Evolutionary conservation across 2,329 filamentous ascomycete species (phyloP).

Genomic region (Colletotrichum plurivorum): DNA sequence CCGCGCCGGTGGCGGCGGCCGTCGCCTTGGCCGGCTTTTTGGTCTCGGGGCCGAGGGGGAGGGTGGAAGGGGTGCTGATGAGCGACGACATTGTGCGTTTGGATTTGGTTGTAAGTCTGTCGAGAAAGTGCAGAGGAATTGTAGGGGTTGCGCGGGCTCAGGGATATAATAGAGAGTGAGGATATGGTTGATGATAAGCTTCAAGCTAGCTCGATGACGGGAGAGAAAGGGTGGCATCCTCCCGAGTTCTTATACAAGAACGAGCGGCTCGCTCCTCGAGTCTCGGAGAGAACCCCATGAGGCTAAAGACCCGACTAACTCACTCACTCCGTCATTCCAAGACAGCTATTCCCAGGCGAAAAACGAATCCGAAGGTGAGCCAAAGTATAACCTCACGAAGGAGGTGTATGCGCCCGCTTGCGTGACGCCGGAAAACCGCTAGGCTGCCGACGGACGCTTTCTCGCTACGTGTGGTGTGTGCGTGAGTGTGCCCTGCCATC

Average conservation of each 20-base stretch:
- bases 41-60: neutral
- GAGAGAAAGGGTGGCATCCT: neutral
- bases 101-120: neutral
- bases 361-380: neutral
- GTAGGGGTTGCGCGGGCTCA: neutral
- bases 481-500: too few relatives aligned
- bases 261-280: too few relatives aligned
- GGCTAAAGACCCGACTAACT: neutral
- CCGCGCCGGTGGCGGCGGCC: neutral
- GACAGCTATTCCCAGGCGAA: neutral
- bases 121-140: neutral
- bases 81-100: conserved; percentile 8
- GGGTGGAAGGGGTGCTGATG: neutral
- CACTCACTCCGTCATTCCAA: neutral
- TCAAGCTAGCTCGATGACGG: neutral
- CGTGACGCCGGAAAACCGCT: neutral
- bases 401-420: neutral
- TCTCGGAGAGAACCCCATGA: neutral
- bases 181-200: neutral
- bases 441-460: neutral
- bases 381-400: neutral
- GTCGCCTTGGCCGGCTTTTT: neutral
- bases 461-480: too few relatives aligned
- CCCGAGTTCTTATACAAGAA: neutral
- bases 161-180: neutral